phyloP scores from a whole-genome alignment of 2,329 filamentous ascomycete genomes.

The Furcasterigmium furcatum region DNA sequence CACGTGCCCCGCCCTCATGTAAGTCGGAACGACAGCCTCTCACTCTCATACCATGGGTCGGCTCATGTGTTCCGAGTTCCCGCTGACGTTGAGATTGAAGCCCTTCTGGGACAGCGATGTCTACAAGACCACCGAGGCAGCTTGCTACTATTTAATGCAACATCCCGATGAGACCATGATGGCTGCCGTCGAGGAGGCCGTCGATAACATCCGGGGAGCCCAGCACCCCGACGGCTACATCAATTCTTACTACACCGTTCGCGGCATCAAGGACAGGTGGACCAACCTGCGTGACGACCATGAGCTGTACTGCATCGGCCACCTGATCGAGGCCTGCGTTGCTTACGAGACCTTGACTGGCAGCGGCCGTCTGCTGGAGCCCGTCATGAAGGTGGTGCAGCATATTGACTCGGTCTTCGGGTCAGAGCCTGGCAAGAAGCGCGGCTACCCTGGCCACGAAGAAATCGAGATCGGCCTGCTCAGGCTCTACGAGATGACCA shows the following conservation, averaged over 20 bases:
- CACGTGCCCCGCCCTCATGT: slow-evolving; percentile 3
- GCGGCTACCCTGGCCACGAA: slow-evolving; percentile 5
- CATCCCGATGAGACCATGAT: slow-evolving; percentile 1
- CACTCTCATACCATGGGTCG: too few relatives aligned
- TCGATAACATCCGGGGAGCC: slow-evolving; percentile 3
- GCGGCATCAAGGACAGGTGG: not conserved
- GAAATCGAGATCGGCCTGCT: slow-evolving; percentile 45
- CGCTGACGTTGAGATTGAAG: too few relatives aligned
- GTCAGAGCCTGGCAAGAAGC: not conserved
- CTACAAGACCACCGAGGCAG: slow-evolving; percentile 6
- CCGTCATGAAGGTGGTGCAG: slow-evolving; percentile 2
- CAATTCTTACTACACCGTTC: slow-evolving; percentile 5
- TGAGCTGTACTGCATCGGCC: slow-evolving; percentile 5
- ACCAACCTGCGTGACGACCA: slow-evolving; percentile 5
- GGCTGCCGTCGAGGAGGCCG: slow-evolving; percentile 3
- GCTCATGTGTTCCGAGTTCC: too few relatives aligned
- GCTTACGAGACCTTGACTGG: slow-evolving; percentile 3
- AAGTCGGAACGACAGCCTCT: not conserved
- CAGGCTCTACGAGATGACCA: slow-evolving; percentile 30
- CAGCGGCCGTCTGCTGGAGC: slow-evolving; percentile 4
- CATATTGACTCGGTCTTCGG: slow-evolving; percentile 3
- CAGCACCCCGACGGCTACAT: slow-evolving; percentile 7
- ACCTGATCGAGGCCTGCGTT: slow-evolving; percentile 3
- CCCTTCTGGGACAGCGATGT: slow-evolving; percentile 6
- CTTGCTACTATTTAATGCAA: slow-evolving; percentile 4